phyloP scores from a whole-genome alignment of 1,284 basidiomycete genomes.

The Naganishia sp. region DNA sequence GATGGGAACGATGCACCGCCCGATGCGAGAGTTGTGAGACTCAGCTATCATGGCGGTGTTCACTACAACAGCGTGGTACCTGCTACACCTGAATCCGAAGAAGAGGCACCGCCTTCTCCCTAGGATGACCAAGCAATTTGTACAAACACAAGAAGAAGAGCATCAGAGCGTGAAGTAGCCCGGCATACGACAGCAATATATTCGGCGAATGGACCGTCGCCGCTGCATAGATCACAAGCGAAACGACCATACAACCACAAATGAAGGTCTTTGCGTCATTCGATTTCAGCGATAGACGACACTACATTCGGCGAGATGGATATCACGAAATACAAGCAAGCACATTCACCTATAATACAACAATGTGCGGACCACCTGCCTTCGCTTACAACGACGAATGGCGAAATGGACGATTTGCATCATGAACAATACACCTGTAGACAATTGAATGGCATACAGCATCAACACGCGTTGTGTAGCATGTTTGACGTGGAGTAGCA shows the following conservation, averaged over 20 bases:
- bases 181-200: no score
- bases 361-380: not conserved
- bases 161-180: not conserved
- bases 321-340: not conserved
- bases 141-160: not conserved
- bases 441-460: slow-evolving; percentile 3
- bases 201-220: not conserved
- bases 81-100: not conserved
- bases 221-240: not conserved
- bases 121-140: no score
- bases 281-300: no score
- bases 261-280: no score
- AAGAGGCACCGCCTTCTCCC: not conserved
- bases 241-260: not conserved
- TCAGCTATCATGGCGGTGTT: slow-evolving; percentile 26
- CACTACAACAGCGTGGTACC: slow-evolving; percentile 26
- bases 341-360: not conserved
- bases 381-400: not conserved
- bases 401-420: slow-evolving; percentile 10
- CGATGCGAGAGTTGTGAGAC: slow-evolving; percentile 19
- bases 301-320: no score
- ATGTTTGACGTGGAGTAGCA: not conserved
- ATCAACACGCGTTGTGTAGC: slow-evolving; percentile 3
- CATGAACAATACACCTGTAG: not conserved
- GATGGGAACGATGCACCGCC: slow-evolving; percentile 16